Evolutionary conservation across 2,329 filamentous ascomycete species (phyloP), one percentile per base, ranked within the genome.

Genomic region (Cercospora zeina): DNA sequence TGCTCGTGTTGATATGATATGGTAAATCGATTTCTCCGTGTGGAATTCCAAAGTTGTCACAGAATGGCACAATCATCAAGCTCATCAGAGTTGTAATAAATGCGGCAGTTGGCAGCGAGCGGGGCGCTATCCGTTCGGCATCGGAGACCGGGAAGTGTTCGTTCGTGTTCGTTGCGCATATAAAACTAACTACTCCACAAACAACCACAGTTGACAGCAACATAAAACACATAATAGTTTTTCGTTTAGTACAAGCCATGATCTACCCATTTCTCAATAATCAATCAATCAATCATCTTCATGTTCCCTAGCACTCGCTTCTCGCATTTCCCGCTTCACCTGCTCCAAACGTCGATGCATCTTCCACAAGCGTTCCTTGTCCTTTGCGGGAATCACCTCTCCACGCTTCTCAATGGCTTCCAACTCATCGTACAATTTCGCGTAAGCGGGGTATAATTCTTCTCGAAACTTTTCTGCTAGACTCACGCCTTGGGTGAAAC

Each of bases 321-420:
- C 76, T 72, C 59, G 59, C 64, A 87, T 86, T 70, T 85, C 82
- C 63, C 79, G 74, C 76, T 87, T 87, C 81, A 85, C 83, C 66
- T 78, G 77, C 68, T 82, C 78, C 51, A 86, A 72, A 67, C 79
- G 77, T 67, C 75, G 73, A 71, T 85, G 83, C 79, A 84, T 83
- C 62, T 76, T 78, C 69, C 81, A 79, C 58, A 87, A 70, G 62
- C 80, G 77, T 47, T 82, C 79, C 63, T 84, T 74, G 68, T 87
- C 82, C 21, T 78, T 69, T 47, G 63, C 61, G 4, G 63, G 64
- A 8, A 75, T 70, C 21, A 21, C 61, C 65, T 74, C 73, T 10
- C 73, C 70, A n/a, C 66, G 66, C 34, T 55, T 61, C 64, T 71
- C 67, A 59, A 69, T 73, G n/a, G 77, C 76, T 0, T 72, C 73